Conservation (phyloP, 75 land plant genomes). For the Sequoiadendron giganteum region DNA sequence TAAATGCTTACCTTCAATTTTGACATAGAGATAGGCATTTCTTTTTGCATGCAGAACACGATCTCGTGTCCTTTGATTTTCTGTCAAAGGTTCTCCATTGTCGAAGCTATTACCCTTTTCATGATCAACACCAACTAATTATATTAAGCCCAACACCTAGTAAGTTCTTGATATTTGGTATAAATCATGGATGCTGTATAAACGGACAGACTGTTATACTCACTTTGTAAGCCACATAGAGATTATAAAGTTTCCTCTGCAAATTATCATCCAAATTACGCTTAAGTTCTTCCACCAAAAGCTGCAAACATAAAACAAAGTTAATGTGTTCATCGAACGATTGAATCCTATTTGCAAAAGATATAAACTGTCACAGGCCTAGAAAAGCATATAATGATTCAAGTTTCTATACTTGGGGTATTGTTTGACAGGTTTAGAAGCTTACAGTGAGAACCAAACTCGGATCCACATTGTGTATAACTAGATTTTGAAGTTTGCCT, state of each 20-base stretch:
- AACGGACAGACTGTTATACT: neutral
- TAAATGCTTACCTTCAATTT: conserved; percentile 34
- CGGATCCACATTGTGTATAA: conserved; percentile 28
- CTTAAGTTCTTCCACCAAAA: conserved; percentile 30
- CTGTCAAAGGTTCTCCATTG: conserved; percentile 13
- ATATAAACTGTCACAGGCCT: neutral
- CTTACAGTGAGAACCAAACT: conserved; percentile 33
- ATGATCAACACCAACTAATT: neutral
- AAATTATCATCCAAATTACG: conserved; percentile 13
- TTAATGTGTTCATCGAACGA: neutral
- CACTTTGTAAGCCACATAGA: conserved; percentile 30
- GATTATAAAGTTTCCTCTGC: conserved; percentile 10
- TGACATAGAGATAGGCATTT: conserved; percentile 20
- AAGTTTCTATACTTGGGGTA: neutral
- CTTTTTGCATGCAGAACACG: neutral
- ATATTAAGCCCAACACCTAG: neutral
- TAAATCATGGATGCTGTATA: neutral
- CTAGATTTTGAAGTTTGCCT: conserved; percentile 39
- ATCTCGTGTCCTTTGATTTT: neutral
- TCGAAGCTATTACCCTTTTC: conserved; percentile 5
- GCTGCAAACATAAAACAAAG: conserved; percentile 16
- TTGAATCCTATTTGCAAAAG: neutral
- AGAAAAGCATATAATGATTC: neutral
- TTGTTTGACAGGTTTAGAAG: neutral
- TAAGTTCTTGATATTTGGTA: neutral